These are phyloP conservation scores for Globisporangium spiculum DNA, from an alignment of 352 stramenopile species.

Conservation along the genomic window DNA sequence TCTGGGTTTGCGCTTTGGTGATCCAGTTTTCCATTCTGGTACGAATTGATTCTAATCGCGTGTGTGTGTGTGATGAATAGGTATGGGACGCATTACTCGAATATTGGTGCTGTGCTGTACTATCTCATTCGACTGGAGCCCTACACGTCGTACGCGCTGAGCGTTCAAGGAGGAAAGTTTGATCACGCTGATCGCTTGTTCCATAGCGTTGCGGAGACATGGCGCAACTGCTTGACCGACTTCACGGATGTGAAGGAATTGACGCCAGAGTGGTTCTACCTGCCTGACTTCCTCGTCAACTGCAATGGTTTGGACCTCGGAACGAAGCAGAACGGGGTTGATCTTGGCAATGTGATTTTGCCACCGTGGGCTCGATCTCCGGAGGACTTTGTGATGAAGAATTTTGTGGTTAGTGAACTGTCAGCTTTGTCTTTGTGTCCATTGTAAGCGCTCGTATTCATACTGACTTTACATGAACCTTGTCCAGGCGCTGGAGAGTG, in stretches of 20 bases:
- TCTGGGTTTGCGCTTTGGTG: not conserved
- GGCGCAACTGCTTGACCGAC: slow-evolving; percentile 82
- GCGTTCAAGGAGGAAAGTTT: slow-evolving; percentile 95
- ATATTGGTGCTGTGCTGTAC: slow-evolving; percentile 96
- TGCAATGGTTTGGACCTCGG: slow-evolving; percentile 82
- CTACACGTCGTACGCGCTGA: slow-evolving; percentile 94
- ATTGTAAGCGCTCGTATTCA: not conserved
- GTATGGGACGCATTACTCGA: slow-evolving; percentile 89
- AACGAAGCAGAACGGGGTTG: slow-evolving; percentile 71
- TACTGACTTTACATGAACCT: not conserved
- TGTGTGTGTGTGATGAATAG: slow-evolving; percentile 24
- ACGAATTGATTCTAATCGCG: not conserved
- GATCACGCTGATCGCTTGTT: slow-evolving; percentile 94
- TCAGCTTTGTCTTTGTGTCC: not conserved
- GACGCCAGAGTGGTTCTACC: slow-evolving; percentile 94
- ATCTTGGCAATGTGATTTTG: slow-evolving; percentile 93
- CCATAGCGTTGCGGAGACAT: slow-evolving; percentile 88
- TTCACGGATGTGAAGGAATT: slow-evolving; percentile 94
- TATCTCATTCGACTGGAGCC: slow-evolving; percentile 99
- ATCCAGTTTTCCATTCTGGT: not conserved
- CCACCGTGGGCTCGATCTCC: slow-evolving; percentile 84
- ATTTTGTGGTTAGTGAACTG: slow-evolving; percentile 55
- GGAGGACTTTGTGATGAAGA: slow-evolving; percentile 86
- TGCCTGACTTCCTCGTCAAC: slow-evolving; percentile 89
- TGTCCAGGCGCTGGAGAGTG: slow-evolving; percentile 75